Base-by-base conservation (phyloP, 257 asterid genomes). In the Agastache rugosa region DNA sequence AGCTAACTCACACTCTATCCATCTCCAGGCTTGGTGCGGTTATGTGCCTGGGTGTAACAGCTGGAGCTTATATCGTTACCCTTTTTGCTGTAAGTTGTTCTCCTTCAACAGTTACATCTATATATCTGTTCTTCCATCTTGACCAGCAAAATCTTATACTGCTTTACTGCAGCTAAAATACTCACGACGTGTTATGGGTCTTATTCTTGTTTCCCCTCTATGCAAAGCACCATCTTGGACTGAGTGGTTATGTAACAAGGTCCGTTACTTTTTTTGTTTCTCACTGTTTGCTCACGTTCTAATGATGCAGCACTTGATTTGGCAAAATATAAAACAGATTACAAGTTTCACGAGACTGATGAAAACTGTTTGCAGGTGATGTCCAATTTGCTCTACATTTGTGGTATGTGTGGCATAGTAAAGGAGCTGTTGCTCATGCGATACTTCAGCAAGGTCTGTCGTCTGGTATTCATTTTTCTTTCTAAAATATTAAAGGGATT, bases 191-290 rank as follows among this genome's bases (percentile, higher is more conserved):
- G 97, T 91, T 55, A 81, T 84, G 87, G 99, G 99, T 75, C 77
- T 95, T 89, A 90, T 95, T 82, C 98, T 95, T 29, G 83, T 95
- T 82, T 95, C 99, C 76, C 98, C 99, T 31, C 75, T 95, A 55
- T 95, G 99, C 90, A 88, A 89, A 89, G 81, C 90, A 64, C 96
- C 99, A 48, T 92, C 98, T 44, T 95, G 99, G 99, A 85, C 97
- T 61, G 98, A 95, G 78, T 95, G 99, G 99, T 76, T 92, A 69
- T 89, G 92, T 66, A 95, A 89, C 75, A 95, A 95, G 99, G 99
- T 95, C 53, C 19, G 14, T 69, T 80, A 50, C 81, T 47, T 64
- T 72, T 39, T 37, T 11, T 2, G 54, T 61, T 60, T 69, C 68
- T 50, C 19, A 7, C 41, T 67, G 59, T 53, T 39, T n/a, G 20